Conservation (phyloP, 176 grass and related monocot species). For the Oryza rufipogon region DNA sequence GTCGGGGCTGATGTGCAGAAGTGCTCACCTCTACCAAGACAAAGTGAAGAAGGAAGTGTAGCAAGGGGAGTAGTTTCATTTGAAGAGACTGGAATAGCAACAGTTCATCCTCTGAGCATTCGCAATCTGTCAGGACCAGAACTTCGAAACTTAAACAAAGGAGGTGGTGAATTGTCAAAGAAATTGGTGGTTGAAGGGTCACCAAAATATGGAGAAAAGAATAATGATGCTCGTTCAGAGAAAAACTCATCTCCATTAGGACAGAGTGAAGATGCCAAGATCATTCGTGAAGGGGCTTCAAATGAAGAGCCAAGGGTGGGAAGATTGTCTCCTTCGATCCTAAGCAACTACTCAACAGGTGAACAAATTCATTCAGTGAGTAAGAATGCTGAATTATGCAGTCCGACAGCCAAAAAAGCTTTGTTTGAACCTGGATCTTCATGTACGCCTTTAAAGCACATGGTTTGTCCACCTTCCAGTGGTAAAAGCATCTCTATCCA, state of each 20-base stretch:
- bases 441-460: neutral
- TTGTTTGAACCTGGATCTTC: neutral
- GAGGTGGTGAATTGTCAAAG: neutral
- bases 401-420: neutral
- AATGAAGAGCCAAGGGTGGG: neutral
- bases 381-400: too few species aligned
- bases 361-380: too few species aligned
- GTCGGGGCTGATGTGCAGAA: neutral
- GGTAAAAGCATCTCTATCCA: neutral
- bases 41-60: neutral
- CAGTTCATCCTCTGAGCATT: slow-evolving; percentile 1
- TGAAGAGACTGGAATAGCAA: neutral
- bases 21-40: neutral
- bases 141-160: neutral
- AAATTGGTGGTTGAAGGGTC: neutral
- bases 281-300: neutral
- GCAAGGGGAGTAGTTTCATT: slow-evolving; percentile 5
- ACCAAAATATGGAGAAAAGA: neutral
- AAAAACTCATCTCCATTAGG: neutral
- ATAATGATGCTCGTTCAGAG: neutral
- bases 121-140: neutral
- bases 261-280: neutral
- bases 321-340: neutral
- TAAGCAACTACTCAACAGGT: too few species aligned
- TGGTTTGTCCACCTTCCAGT: neutral